Base-by-base conservation (phyloP, 768 basidiomycete genomes). In the Boletus coccyginus region DNA sequence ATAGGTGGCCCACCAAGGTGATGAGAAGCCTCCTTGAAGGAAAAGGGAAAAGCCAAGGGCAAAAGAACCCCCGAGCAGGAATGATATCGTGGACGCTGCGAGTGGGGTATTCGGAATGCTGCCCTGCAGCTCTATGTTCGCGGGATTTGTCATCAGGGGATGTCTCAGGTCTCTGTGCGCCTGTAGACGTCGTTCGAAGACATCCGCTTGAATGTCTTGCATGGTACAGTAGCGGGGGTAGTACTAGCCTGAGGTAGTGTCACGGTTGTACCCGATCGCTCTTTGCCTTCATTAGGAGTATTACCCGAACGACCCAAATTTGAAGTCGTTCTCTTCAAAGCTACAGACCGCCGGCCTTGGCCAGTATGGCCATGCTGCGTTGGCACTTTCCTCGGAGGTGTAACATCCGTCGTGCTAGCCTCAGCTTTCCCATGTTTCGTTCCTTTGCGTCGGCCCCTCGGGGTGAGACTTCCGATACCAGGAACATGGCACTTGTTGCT, bases 71-170 rank as follows among this genome's bases (percentile, higher is more conserved):
- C 96, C 96, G 7, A 99, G 82, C n/a, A 87, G 60, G 70, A 96
- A 94, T 1, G 94, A 86, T 62, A 97, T 86, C 32, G 81, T 77
- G 1, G 91, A 83, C 1, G 81, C 86, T 5, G 83, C 82, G 41
- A 96, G 78, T 1, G 91, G 93, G 14, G 96, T 96, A 67, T 98
- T 95, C n/a, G 93, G 93, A 50, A 94, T 85, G 59, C 73, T 77
- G 61, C 85, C 87, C 42, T 76, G 74, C 3, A 56, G 62, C 54
- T 61, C 67, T 45, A 69, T 63, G 35, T 70, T 67, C 9, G 69
- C 61, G 5, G 90, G 87, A 13, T 76, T 74, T 5, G 84, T 88
- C 63, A 81, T 76, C 21, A 91, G 75, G 4, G 85, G 58, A n/a
- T 71, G 70, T 49, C 53, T 58, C 35, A 61, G 55, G 39, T 70